Evolutionary conservation across 2,329 filamentous ascomycete species (phyloP).

Genomic region (Fusarium duplospermum): DNA sequence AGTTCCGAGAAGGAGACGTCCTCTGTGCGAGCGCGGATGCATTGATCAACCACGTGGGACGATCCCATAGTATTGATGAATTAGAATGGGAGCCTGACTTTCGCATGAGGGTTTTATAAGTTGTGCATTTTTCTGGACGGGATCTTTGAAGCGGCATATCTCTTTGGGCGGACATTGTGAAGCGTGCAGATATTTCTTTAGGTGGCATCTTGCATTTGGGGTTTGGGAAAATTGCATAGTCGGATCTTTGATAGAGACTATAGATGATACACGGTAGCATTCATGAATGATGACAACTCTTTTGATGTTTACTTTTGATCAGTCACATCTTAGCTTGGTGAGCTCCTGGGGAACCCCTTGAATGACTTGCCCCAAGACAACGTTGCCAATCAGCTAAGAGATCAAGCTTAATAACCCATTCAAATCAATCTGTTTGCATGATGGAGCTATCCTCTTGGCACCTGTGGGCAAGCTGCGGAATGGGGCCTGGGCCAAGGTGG

Average conservation of each 20-base stretch:
- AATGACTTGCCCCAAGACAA: background rate
- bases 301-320: background rate
- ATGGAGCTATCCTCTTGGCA: background rate
- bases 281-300: background rate
- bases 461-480: background rate
- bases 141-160: background rate
- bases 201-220: background rate
- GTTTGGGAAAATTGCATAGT: background rate
- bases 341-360: background rate
- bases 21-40: slow-evolving; percentile 34
- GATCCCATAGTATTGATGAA: slow-evolving; percentile 28
- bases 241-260: background rate
- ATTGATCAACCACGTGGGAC: slow-evolving; percentile 35
- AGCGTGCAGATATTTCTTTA: background rate
- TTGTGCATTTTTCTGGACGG: background rate
- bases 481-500: background rate
- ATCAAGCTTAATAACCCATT: background rate
- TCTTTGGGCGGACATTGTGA: background rate
- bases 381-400: background rate
- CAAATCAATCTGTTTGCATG: background rate
- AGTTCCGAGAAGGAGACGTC: slow-evolving; percentile 34
- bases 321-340: background rate
- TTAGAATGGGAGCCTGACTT: slow-evolving; percentile 40
- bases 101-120: background rate
- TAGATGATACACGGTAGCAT: background rate